These are phyloP conservation scores for Nelumbo lutea DNA, from an alignment of 164 flowering plant genomes.

Conservation along the genomic window DNA sequence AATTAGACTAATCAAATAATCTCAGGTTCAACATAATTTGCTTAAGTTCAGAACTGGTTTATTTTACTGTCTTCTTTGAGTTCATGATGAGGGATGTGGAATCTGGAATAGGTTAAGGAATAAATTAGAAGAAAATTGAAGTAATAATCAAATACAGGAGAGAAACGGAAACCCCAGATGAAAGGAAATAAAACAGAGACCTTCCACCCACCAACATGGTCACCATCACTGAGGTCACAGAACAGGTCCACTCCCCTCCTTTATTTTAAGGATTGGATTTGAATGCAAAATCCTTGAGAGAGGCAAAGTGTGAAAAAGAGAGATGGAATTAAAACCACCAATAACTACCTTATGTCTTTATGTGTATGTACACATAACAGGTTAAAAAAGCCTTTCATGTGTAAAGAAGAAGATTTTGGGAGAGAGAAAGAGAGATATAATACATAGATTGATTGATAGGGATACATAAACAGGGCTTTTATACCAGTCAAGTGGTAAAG, in stretches of 20 bases:
- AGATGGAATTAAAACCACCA: not conserved
- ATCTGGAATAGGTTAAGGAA: not conserved
- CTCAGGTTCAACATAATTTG: too few species aligned
- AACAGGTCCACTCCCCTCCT: not conserved
- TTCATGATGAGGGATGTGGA: too few species aligned
- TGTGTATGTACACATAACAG: not conserved
- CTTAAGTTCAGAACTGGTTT: too few species aligned
- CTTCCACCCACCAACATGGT: conserved; percentile 12
- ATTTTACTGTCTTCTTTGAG: too few species aligned
- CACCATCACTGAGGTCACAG: conserved; percentile 34
- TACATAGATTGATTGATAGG: conserved; percentile 43
- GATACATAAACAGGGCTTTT: conserved; percentile 10
- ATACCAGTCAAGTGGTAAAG: conserved; percentile 13
- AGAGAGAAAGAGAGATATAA: conserved; percentile 10
- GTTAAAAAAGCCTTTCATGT: conserved; percentile 26
- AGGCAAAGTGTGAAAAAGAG: not conserved
- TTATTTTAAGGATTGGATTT: not conserved
- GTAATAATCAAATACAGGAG: not conserved
- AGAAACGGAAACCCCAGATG: too few species aligned
- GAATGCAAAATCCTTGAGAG: not conserved
- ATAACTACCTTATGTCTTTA: not conserved
- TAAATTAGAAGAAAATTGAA: not conserved
- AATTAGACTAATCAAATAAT: too few species aligned
- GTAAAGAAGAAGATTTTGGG: conserved; percentile 30
- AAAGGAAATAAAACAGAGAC: not conserved